Evolutionary conservation across 495 filamentous ascomycete species (phyloP).

Genomic region (Clohesyomyces aquaticus): DNA sequence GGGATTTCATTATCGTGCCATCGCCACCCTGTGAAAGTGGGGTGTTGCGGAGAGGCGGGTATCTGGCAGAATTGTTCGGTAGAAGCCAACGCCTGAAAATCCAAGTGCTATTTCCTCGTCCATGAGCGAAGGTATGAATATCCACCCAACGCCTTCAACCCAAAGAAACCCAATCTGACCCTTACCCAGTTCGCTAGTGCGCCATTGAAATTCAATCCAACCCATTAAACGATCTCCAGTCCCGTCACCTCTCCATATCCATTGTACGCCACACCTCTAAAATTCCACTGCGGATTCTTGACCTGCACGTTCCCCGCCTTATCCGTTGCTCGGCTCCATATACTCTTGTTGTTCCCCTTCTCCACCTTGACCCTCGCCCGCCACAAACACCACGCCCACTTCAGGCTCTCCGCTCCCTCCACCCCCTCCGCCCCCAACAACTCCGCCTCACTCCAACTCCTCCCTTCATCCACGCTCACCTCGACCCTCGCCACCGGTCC

Average conservation of each 20-base stretch:
- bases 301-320: slow-evolving; percentile 55
- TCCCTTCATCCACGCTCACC: slow-evolving; percentile 55
- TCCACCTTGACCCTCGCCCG: slow-evolving; percentile 45
- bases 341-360: slow-evolving; percentile 44
- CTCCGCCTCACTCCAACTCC: slow-evolving; percentile 56
- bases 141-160: background rate
- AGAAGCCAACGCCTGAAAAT: background rate
- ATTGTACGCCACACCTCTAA: slow-evolving; percentile 64
- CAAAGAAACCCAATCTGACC: background rate
- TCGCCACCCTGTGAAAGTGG: too few species aligned
- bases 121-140: background rate
- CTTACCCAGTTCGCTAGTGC: background rate
- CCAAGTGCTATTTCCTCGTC: background rate
- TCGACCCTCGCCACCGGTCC: slow-evolving; percentile 60
- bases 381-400: slow-evolving; percentile 60
- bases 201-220: background rate
- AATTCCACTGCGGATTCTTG: slow-evolving; percentile 58
- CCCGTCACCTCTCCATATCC: slow-evolving; percentile 60
- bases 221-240: slow-evolving; percentile 41
- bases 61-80: too few species aligned
- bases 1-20: background rate
- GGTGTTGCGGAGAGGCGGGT: too few species aligned
- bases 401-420: slow-evolving; percentile 35
- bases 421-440: slow-evolving; percentile 33
- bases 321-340: slow-evolving; percentile 60